phyloP scores from a whole-genome alignment of 352 stramenopile genomes.

The Globisporangium cederbergense region DNA sequence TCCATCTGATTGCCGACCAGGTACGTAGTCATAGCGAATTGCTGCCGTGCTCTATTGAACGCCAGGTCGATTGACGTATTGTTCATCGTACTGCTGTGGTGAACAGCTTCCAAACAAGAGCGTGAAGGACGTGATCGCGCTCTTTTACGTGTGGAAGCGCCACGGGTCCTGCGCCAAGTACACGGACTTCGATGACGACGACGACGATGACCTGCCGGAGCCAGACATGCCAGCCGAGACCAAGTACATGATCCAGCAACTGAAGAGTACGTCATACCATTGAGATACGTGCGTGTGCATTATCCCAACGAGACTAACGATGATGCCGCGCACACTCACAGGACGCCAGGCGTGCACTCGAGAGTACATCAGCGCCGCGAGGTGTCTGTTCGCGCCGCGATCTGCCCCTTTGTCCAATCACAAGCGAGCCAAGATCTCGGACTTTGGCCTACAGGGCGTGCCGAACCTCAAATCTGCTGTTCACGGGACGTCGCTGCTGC shows the following conservation, averaged over 20 bases:
- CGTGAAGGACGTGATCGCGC: slow-evolving; percentile 61
- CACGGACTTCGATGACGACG: slow-evolving; percentile 38
- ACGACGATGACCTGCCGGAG: slow-evolving; percentile 48
- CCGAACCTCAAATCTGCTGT: slow-evolving; percentile 46
- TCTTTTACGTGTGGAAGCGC: slow-evolving; percentile 89
- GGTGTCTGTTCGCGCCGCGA: slow-evolving; percentile 44
- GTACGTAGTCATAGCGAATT: slow-evolving; percentile 22
- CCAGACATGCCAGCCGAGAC: slow-evolving; percentile 52
- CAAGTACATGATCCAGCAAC: slow-evolving; percentile 53
- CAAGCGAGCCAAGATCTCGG: slow-evolving; percentile 46
- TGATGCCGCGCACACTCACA: slow-evolving; percentile 12
- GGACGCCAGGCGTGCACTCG: slow-evolving; percentile 63
- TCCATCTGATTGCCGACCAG: slow-evolving; percentile 68
- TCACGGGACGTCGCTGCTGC: slow-evolving; percentile 42
- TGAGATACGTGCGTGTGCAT: not conserved
- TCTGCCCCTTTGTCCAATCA: slow-evolving; percentile 32
- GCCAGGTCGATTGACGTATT: not conserved
- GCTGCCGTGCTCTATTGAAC: slow-evolving; percentile 27
- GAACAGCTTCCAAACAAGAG: slow-evolving; percentile 59
- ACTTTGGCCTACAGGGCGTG: slow-evolving; percentile 54
- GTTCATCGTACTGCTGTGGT: not conserved
- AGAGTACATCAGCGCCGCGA: slow-evolving; percentile 61
- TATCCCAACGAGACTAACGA: not conserved
- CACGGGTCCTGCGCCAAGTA: slow-evolving; percentile 45
- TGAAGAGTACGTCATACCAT: slow-evolving; percentile 44